phyloP scores from a whole-genome alignment of 495 filamentous ascomycete species.

The Penicillium psychrofluorescens region DNA sequence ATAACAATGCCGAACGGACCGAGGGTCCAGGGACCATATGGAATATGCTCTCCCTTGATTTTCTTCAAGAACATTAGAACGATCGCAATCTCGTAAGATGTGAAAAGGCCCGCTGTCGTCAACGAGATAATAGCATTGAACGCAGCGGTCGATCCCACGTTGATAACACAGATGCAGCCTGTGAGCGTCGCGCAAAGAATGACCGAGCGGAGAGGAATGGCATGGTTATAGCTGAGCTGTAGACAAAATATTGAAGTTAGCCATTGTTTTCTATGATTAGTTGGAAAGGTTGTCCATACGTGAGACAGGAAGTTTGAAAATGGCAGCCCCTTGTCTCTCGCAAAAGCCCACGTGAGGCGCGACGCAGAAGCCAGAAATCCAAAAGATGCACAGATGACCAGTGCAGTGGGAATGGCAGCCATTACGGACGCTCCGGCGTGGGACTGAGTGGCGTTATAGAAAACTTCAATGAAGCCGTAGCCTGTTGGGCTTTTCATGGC shows the following conservation, averaged over 20 bases:
- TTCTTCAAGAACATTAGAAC: conserved; percentile 20
- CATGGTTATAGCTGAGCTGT: too few species aligned
- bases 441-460: conserved; percentile 18
- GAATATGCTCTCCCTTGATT: conserved; percentile 4
- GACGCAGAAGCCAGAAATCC: conserved; percentile 31
- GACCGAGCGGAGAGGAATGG: conserved; percentile 14
- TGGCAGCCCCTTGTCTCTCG: conserved; percentile 41
- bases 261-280: too few species aligned
- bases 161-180: conserved; percentile 35
- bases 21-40: conserved; percentile 8
- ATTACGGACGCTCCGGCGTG: conserved; percentile 14
- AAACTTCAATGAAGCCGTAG: conserved; percentile 26
- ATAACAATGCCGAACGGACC: conserved; percentile 10
- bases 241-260: too few species aligned
- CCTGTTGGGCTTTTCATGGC: conserved; percentile 21
- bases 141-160: conserved; percentile 46
- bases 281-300: conserved; percentile 1
- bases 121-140: conserved; percentile 50
- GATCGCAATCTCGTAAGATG: conserved; percentile 36
- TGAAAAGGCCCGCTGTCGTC: conserved; percentile 28
- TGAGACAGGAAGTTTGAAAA: conserved; percentile 33
- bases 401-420: not conserved
- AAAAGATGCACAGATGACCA: conserved; percentile 22
- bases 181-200: conserved; percentile 12
- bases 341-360: conserved; percentile 37